Conservation (phyloP, 345 rosid genomes). For the thale cress (Arabidopsis thaliana) region DNA sequence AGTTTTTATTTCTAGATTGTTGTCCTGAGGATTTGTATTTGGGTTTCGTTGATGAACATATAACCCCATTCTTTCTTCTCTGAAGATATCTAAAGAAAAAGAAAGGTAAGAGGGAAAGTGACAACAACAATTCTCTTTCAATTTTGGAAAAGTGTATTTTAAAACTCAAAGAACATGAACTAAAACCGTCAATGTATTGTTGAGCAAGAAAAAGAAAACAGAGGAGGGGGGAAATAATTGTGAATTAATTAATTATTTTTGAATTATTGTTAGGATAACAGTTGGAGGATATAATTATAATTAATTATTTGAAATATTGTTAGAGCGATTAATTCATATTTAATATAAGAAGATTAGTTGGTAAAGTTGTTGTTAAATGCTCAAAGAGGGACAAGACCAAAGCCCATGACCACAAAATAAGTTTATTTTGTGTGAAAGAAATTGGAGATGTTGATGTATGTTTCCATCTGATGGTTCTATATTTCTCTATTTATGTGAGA, state of each 20-base stretch:
- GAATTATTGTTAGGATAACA: conserved; percentile 40
- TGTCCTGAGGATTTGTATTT: neutral
- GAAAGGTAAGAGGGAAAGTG: conserved; percentile 18
- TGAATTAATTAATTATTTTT: conserved; percentile 31
- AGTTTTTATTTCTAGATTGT: conserved; percentile 39
- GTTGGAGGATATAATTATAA: conserved; percentile 33
- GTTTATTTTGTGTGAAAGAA: conserved; percentile 7
- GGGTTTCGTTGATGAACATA: neutral
- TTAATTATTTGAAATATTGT: conserved; percentile 34
- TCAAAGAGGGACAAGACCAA: conserved; percentile 25
- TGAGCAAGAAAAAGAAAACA: conserved; percentile 36
- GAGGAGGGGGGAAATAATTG: conserved; percentile 18
- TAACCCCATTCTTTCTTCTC: conserved; percentile 9
- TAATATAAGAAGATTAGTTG: conserved; percentile 34
- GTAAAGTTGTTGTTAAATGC: conserved; percentile 33
- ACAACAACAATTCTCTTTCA: neutral
- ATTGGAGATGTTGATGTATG: conserved; percentile 9
- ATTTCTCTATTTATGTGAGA: neutral
- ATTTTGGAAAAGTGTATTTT: neutral
- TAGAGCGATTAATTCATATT: conserved; percentile 21
- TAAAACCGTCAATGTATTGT: conserved; percentile 23
- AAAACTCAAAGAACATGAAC: neutral
- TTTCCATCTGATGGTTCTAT: neutral
- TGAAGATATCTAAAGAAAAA: conserved; percentile 3
- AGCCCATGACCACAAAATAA: conserved; percentile 22